Percentiles rank a stretch among this genome's conserved stretches.
Conservation (phyloP, 2,329 filamentous ascomycete species). For the Fusarium tuaranense region DNA sequence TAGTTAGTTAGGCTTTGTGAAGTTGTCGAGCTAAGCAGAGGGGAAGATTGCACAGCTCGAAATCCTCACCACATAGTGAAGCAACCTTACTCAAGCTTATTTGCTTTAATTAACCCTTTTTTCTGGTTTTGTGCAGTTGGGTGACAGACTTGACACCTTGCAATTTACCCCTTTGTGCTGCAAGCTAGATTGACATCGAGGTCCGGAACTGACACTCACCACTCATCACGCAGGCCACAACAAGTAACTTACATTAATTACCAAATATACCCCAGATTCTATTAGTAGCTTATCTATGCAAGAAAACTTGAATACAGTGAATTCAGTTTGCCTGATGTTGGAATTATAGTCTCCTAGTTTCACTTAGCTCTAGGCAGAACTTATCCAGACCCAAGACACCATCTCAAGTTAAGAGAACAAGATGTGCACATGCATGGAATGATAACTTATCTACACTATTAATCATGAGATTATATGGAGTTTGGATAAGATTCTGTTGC, state of each 20-base stretch:
- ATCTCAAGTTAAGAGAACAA: background rate
- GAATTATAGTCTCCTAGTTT: background rate
- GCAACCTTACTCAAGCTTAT: background rate
- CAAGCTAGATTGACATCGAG: background rate
- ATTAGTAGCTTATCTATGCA: rapidly evolving
- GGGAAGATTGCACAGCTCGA: background rate
- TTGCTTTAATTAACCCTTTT: background rate
- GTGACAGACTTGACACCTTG: background rate
- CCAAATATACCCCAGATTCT: background rate
- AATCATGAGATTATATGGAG: too few species aligned
- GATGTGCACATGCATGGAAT: background rate
- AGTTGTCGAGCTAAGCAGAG: background rate
- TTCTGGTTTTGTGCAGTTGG: background rate
- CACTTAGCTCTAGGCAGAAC: background rate
- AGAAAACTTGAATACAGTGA: background rate
- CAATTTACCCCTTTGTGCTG: background rate
- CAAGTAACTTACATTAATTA: background rate
- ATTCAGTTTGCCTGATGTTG: too few species aligned
- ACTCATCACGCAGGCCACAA: background rate
- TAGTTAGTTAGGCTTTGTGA: background rate
- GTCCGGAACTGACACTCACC: background rate
- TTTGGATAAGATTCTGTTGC: too few species aligned
- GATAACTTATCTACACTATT: too few species aligned
- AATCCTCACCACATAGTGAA: background rate
- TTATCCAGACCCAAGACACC: background rate